Conservation (phyloP, 2,329 filamentous ascomycete species). For the Fusarium zealandicum region DNA sequence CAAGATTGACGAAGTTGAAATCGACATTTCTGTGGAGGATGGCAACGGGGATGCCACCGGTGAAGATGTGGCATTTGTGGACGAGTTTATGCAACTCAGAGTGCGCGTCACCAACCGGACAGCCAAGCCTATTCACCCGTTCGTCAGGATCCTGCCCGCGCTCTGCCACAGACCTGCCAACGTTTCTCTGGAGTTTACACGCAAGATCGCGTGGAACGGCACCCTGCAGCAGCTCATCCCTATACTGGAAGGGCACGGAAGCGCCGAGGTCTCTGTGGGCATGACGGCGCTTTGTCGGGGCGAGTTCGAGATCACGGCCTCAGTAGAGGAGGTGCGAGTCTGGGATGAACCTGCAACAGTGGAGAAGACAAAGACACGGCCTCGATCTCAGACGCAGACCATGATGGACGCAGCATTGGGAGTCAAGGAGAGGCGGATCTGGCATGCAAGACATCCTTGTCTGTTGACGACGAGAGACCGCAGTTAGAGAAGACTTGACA, state of each 20-base stretch:
- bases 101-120: conserved; percentile 81
- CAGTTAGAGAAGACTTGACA: conserved; percentile 24
- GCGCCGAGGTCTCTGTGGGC: conserved; percentile 69
- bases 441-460: conserved; percentile 68
- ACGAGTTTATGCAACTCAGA: conserved; percentile 70
- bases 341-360: conserved; percentile 48
- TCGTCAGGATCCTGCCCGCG: conserved; percentile 79
- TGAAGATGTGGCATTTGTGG: conserved; percentile 46
- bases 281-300: conserved; percentile 80
- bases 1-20: conserved; percentile 78
- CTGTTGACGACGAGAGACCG: conserved; percentile 61
- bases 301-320: conserved; percentile 81
- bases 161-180: conserved; percentile 75
- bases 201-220: conserved; percentile 85
- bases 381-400: conserved; percentile 61
- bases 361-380: conserved; percentile 43
- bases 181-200: conserved; percentile 79
- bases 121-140: conserved; percentile 68
- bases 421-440: conserved; percentile 66
- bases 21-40: conserved; percentile 65
- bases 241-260: conserved; percentile 64
- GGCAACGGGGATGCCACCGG: conserved; percentile 32
- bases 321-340: conserved; percentile 79
- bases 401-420: conserved; percentile 67
- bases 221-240: conserved; percentile 79